phyloP scores from a whole-genome alignment of 2,329 filamentous ascomycete genomes.

The Epichloe uncinata region DNA sequence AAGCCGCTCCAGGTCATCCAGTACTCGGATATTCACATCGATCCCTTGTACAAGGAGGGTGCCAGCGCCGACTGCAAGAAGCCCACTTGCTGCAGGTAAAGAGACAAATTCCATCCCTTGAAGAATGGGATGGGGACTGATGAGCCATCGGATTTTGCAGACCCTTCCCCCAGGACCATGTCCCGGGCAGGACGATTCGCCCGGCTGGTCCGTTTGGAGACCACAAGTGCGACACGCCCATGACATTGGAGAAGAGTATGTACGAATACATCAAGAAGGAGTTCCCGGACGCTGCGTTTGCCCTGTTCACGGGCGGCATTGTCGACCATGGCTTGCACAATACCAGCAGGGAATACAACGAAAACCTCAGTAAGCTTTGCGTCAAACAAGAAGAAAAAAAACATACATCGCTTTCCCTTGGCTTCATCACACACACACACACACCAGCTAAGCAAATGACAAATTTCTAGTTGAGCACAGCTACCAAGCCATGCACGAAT shows the following conservation, averaged over 20 bases:
- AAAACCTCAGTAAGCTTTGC: slow-evolving; percentile 13
- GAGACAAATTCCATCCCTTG: background rate
- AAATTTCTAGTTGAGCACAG: slow-evolving; percentile 26
- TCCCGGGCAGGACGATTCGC: slow-evolving; percentile 28
- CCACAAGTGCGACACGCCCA: slow-evolving; percentile 36
- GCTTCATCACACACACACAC: no score
- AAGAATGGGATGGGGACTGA: background rate
- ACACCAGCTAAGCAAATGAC: background rate
- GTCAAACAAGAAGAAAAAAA: background rate
- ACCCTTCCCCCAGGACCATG: slow-evolving; percentile 26
- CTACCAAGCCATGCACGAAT: slow-evolving; percentile 31
- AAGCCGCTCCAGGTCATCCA: slow-evolving; percentile 40
- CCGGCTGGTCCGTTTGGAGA: slow-evolving; percentile 40
- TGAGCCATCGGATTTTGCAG: slow-evolving; percentile 38
- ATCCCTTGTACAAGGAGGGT: slow-evolving; percentile 38
- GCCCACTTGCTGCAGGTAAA: slow-evolving; percentile 41
- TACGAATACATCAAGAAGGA: slow-evolving; percentile 33
- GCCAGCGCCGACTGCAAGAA: slow-evolving; percentile 41
- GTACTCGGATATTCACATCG: slow-evolving; percentile 45
- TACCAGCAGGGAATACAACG: slow-evolving; percentile 22
- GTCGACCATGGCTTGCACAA: slow-evolving; percentile 37
- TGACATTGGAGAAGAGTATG: slow-evolving; percentile 39
- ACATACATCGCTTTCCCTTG: no score
- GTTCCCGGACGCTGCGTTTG: slow-evolving; percentile 33
- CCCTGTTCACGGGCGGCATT: slow-evolving; percentile 45